Conservation (phyloP, 106 monocot species). For the Dendrobium catenatum region DNA sequence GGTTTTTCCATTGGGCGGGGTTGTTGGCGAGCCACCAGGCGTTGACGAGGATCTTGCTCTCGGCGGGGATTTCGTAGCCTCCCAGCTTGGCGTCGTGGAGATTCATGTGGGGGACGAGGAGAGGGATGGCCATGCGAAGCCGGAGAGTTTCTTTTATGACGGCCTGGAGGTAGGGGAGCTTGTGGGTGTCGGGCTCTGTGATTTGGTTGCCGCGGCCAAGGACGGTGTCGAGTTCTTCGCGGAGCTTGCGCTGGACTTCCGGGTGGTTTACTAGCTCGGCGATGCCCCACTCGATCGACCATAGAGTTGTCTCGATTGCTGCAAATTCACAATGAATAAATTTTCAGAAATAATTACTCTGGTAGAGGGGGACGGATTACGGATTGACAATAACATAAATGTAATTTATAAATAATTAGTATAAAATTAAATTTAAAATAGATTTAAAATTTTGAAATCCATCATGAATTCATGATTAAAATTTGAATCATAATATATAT, state of each 20-base stretch:
- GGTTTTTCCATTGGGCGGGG: slow-evolving; percentile 60
- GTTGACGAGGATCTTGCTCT: slow-evolving; percentile 72
- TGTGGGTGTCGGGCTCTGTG: slow-evolving; percentile 57
- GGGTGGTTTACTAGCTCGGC: slow-evolving; percentile 73
- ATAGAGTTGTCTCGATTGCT: slow-evolving; percentile 55
- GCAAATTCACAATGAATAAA: slow-evolving; percentile 9
- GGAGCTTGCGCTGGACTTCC: slow-evolving; percentile 37
- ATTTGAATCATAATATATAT: too few species aligned
- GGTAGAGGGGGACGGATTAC: background rate
- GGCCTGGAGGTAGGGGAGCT: slow-evolving; percentile 63
- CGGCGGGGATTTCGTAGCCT: slow-evolving; percentile 66
- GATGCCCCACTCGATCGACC: slow-evolving; percentile 66
- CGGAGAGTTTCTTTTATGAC: slow-evolving; percentile 73
- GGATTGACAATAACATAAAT: background rate
- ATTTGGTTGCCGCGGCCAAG: slow-evolving; percentile 44
- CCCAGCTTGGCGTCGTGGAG: slow-evolving; percentile 55
- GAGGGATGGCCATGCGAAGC: slow-evolving; percentile 64
- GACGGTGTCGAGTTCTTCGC: slow-evolving; percentile 40
- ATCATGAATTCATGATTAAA: too few species aligned
- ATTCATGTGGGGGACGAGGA: slow-evolving; percentile 80
- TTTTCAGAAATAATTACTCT: background rate
- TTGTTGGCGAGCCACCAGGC: slow-evolving; percentile 79
- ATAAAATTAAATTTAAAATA: too few species aligned
- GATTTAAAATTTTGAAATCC: too few species aligned
- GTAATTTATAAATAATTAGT: too few species aligned